phyloP scores from a whole-genome alignment of 257 asterid genomes.

The Ocimum tenuiflorum region DNA sequence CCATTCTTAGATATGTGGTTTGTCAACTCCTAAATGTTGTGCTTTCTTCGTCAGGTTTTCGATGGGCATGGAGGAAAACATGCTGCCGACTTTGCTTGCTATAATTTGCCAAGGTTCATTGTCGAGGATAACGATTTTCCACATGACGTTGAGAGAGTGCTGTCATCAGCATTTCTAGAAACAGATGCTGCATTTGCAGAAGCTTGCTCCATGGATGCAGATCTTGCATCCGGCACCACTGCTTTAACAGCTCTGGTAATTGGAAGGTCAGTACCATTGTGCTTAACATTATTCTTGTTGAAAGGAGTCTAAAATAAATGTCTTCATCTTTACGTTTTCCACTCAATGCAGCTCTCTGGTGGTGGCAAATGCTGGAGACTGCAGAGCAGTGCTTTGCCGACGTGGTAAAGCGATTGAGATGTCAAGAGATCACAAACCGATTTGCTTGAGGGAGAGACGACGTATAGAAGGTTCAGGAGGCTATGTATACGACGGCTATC shows the following conservation, averaged over 20 bases:
- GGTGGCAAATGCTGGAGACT: conserved; percentile 97
- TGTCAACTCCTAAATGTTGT: neutral
- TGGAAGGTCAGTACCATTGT: conserved; percentile 57
- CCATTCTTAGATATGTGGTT: neutral
- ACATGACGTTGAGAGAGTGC: conserved; percentile 54
- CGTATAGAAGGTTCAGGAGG: conserved; percentile 98
- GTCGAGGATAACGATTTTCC: conserved; percentile 69
- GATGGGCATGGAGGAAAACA: conserved; percentile 99
- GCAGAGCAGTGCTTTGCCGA: conserved; percentile 91
- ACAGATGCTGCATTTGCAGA: conserved; percentile 86
- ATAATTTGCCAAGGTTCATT: conserved; percentile 75
- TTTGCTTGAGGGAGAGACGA: conserved; percentile 44
- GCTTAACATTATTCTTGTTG: neutral
- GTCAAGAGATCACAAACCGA: conserved; percentile 92
- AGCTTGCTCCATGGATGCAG: conserved; percentile 73
- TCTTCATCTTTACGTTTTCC: neutral
- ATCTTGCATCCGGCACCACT: conserved; percentile 98
- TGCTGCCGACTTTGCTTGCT: conserved; percentile 89
- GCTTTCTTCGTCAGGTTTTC: conserved; percentile 48
- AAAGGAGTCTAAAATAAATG: neutral
- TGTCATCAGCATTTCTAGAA: conserved; percentile 74
- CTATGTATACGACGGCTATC: conserved; percentile 72
- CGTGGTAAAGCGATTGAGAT: conserved; percentile 92
- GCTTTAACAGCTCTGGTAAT: conserved; percentile 79
- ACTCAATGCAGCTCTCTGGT: conserved; percentile 57